Evolutionary conservation across 1,284 basidiomycete genomes (phyloP).

Genomic region (Sporisorium scitamineum): DNA sequence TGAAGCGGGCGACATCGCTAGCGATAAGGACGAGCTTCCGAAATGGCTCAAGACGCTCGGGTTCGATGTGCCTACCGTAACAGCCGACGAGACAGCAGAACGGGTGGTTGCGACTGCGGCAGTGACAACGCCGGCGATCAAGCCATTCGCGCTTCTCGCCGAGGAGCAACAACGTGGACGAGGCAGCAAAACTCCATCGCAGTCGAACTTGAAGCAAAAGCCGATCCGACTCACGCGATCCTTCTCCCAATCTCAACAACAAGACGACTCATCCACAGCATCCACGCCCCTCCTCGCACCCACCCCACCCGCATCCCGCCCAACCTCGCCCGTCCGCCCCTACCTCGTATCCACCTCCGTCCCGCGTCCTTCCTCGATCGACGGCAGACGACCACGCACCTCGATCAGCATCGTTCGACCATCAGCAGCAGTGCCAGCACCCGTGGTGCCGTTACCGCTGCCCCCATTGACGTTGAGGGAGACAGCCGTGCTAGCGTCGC

Average conservation of each 20-base stretch:
- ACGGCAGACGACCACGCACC: slow-evolving; percentile 58
- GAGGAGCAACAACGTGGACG: slow-evolving; percentile 27
- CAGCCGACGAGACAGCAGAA: slow-evolving; percentile 1
- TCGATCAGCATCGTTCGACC: slow-evolving; percentile 43
- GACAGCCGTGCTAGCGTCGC: slow-evolving; percentile 57
- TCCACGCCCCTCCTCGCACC: slow-evolving; percentile 34
- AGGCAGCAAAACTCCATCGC: slow-evolving; percentile 11
- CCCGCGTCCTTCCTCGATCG: slow-evolving; percentile 64
- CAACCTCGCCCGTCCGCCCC: slow-evolving; percentile 36
- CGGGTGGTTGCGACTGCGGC: background rate
- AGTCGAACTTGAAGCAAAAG: slow-evolving; percentile 22
- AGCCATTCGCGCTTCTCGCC: slow-evolving; percentile 22
- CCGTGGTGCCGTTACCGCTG: slow-evolving; percentile 13
- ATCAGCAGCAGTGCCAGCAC: background rate
- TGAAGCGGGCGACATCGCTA: slow-evolving; percentile 15
- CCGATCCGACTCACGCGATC: slow-evolving; percentile 29
- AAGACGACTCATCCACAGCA: slow-evolving; percentile 34
- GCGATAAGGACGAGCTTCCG: slow-evolving; percentile 22
- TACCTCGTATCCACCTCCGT: slow-evolving; percentile 40
- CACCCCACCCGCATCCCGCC: slow-evolving; percentile 20
- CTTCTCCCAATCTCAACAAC: slow-evolving; percentile 16
- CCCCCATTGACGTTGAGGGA: slow-evolving; percentile 63
- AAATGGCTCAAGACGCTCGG: slow-evolving; percentile 59
- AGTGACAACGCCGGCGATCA: slow-evolving; percentile 14
- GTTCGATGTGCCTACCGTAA: slow-evolving; percentile 51